These are phyloP conservation scores for Rhododendron kiyosumense DNA, from an alignment of 148 eudicot genomes.

Conservation along the genomic window DNA sequence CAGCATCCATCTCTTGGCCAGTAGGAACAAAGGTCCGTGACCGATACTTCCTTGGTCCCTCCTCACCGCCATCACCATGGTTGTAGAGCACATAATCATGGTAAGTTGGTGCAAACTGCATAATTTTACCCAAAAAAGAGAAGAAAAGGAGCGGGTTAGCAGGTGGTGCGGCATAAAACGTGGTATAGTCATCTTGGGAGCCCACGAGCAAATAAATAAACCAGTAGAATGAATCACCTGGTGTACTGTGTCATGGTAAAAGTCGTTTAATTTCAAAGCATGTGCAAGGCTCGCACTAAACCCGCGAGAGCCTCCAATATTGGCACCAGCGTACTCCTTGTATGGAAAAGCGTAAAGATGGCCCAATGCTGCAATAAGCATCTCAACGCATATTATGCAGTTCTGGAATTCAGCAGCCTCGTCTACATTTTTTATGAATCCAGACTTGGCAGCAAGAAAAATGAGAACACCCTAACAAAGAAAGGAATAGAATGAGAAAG, in stretches of 20 bases:
- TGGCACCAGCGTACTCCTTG: conserved; percentile 97
- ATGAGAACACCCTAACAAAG: conserved; percentile 76
- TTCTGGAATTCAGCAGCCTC: conserved; percentile 91
- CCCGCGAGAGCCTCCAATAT: conserved; percentile 68
- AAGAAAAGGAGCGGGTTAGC: neutral
- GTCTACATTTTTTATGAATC: conserved; percentile 60
- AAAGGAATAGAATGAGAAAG: conserved; percentile 1
- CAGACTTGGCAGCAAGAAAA: conserved; percentile 89
- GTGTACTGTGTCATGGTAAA: conserved; percentile 96
- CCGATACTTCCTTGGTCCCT: conserved; percentile 72
- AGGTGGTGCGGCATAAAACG: neutral
- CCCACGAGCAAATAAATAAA: neutral
- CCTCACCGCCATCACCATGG: conserved; percentile 78
- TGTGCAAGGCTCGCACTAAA: conserved; percentile 81
- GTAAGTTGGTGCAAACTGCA: conserved; percentile 97
- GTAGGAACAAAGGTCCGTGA: conserved; percentile 88
- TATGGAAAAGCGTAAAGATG: conserved; percentile 95
- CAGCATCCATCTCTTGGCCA: conserved; percentile 92
- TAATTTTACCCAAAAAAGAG: neutral
- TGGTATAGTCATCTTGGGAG: neutral
- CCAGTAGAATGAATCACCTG: conserved; percentile 41
- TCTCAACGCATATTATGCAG: conserved; percentile 87
- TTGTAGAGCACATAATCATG: conserved; percentile 96
- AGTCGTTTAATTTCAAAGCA: conserved; percentile 83
- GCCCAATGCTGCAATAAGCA: conserved; percentile 93